Conservation (phyloP, 805 yeast genomes). For the Saccharomyces paradoxus region DNA sequence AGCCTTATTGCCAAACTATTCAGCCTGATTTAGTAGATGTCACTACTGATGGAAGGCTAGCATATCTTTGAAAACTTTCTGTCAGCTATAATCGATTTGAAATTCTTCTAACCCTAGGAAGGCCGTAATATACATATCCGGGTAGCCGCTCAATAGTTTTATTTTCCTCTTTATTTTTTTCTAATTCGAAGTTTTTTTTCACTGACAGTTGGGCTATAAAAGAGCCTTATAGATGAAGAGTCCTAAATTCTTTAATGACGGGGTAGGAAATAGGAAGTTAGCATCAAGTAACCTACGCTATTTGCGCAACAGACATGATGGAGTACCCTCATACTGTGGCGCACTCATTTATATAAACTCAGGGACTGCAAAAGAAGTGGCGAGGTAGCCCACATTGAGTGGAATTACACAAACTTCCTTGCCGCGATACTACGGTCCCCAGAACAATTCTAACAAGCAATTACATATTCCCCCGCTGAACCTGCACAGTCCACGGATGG, state of each 20-base stretch:
- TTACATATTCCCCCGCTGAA: slow-evolving; percentile 19
- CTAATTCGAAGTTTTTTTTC: no score
- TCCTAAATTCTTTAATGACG: no score
- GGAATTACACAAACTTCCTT: not conserved
- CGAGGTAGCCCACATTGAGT: not conserved
- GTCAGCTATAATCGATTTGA: not conserved
- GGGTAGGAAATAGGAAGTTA: not conserved
- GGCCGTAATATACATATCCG: not conserved
- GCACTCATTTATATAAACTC: not conserved
- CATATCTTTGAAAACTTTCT: not conserved
- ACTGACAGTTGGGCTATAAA: not conserved
- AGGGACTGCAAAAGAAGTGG: not conserved
- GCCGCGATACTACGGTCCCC: slow-evolving; percentile 16
- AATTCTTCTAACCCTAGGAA: not conserved
- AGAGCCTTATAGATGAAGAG: not conserved
- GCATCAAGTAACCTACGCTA: not conserved
- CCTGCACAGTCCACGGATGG: slow-evolving; percentile 1
- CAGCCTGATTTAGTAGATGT: no score
- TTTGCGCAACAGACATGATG: not conserved
- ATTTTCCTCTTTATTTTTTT: no score
- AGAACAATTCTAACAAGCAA: slow-evolving; percentile 18
- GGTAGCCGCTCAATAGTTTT: not conserved
- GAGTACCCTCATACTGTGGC: not conserved
- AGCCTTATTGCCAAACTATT: not conserved
- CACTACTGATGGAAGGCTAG: not conserved